These are phyloP conservation scores for Trichophaea hybrida DNA, from an alignment of 2,329 filamentous ascomycete genomes.

Conservation along the genomic window DNA sequence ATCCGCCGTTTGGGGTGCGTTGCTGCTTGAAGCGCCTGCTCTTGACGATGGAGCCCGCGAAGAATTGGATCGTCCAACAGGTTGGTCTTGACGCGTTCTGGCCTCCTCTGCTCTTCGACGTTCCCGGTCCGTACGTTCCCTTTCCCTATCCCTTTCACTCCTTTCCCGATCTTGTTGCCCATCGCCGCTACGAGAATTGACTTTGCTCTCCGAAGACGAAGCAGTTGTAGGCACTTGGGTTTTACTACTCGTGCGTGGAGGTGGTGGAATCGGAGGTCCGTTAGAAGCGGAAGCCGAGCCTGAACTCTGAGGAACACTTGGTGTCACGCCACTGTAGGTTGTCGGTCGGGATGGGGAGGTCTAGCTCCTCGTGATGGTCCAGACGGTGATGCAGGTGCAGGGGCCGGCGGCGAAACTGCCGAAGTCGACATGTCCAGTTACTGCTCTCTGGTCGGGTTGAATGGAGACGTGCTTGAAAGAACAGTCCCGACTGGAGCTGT, in stretches of 20 bases:
- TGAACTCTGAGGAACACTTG: conserved; percentile 12
- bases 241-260: conserved; percentile 22
- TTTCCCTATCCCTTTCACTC: conserved; percentile 15
- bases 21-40: neutral
- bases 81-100: conserved; percentile 14
- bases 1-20: neutral
- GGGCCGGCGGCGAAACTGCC: neutral
- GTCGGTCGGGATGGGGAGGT: conserved; percentile 22
- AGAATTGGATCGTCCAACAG: conserved; percentile 21
- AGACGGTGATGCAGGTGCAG: neutral
- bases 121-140: conserved; percentile 6
- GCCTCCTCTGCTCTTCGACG: conserved; percentile 16
- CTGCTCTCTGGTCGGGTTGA: neutral
- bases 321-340: conserved; percentile 21
- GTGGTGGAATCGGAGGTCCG: conserved; percentile 21
- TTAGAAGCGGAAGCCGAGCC: conserved; percentile 7
- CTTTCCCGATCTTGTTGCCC: conserved; percentile 17
- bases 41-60: conserved; percentile 11
- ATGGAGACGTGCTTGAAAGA: neutral
- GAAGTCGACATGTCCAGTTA: neutral
- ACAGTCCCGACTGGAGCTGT: neutral
- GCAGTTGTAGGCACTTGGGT: conserved; percentile 17
- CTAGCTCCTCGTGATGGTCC: conserved; percentile 19
- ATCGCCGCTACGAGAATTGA: conserved; percentile 5
- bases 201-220: conserved; percentile 8